Percentiles rank a stretch among this genome's conserved stretches.
These are phyloP conservation scores for Eutypella sp. DNA, from an alignment of 2,329 filamentous ascomycete species.

Conservation along the genomic window DNA sequence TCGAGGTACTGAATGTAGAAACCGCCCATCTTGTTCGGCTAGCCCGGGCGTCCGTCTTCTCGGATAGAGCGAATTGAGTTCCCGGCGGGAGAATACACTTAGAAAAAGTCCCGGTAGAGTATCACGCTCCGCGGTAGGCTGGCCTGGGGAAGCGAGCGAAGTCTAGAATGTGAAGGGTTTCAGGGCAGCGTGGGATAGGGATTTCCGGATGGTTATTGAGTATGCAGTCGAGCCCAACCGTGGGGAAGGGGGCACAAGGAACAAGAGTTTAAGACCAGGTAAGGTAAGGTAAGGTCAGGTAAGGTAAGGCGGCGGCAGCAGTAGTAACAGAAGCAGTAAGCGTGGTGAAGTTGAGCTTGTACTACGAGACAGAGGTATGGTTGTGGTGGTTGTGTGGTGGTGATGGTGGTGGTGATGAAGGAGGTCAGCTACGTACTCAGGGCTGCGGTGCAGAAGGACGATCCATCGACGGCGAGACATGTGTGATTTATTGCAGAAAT, in stretches of 20 bases:
- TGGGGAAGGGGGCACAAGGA: constrained; percentile 34
- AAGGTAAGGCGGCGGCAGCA: constrained; percentile 21
- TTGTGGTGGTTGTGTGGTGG: constrained; percentile 34
- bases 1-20: constrained; percentile 71
- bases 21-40: constrained; percentile 47
- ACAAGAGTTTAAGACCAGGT: constrained; percentile 23
- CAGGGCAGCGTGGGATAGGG: constrained; percentile 27
- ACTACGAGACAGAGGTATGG: constrained; percentile 32
- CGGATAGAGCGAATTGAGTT: neutral
- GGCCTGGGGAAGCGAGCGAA: constrained; percentile 21
- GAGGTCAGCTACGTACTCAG: constrained; percentile 44
- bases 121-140: constrained; percentile 18
- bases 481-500: constrained; percentile 61
- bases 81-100: neutral
- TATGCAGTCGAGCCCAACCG: constrained; percentile 54
- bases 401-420: constrained; percentile 36
- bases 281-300: too few species aligned
- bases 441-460: constrained; percentile 43
- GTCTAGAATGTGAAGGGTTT: constrained; percentile 18
- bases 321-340: constrained; percentile 25
- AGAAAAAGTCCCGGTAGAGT: neutral
- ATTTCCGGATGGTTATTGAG: constrained; percentile 27
- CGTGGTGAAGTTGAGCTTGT: constrained; percentile 30
- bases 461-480: constrained; percentile 55
- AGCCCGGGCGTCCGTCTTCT: neutral